phyloP scores from a whole-genome alignment of 495 filamentous ascomycete species.

The Physcia stellaris region DNA sequence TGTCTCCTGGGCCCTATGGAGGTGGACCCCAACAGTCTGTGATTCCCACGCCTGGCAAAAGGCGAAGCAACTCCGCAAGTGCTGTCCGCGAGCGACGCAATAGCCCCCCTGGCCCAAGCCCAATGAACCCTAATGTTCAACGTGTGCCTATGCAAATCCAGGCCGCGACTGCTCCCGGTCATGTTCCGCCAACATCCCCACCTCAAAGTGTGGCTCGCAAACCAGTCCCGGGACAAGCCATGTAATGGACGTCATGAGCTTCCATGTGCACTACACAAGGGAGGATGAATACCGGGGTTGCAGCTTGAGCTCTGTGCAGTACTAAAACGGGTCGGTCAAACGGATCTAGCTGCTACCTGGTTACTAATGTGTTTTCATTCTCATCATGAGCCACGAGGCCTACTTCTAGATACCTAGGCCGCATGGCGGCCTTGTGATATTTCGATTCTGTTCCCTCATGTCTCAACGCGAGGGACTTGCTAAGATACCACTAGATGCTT shows the following conservation, averaged over 20 bases:
- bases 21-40: constrained; percentile 32
- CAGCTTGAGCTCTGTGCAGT: too few species aligned
- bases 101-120: constrained; percentile 45
- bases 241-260: constrained; percentile 11
- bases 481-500: too few species aligned
- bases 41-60: constrained; percentile 27
- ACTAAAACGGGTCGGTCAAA: too few species aligned
- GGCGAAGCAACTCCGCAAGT: constrained; percentile 39
- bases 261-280: too few species aligned
- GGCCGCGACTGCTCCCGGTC: constrained; percentile 16
- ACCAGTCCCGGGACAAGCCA: constrained; percentile 22
- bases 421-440: too few species aligned
- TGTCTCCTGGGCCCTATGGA: constrained; percentile 41
- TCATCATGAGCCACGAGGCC: too few species aligned
- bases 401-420: too few species aligned
- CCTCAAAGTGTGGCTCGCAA: constrained; percentile 28
- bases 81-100: constrained; percentile 29
- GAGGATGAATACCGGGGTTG: too few species aligned
- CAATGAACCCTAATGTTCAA: constrained; percentile 38
- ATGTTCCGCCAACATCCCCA: constrained; percentile 21
- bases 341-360: too few species aligned
- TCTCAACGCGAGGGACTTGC: too few species aligned
- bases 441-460: too few species aligned
- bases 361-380: too few species aligned
- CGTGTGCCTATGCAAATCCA: constrained; percentile 13